A percentile compares a stretch with the other conserved stretches of the same genome.
Conservation (phyloP, 2,329 filamentous ascomycete species). For the Myriosclerotinia scirpicola region DNA sequence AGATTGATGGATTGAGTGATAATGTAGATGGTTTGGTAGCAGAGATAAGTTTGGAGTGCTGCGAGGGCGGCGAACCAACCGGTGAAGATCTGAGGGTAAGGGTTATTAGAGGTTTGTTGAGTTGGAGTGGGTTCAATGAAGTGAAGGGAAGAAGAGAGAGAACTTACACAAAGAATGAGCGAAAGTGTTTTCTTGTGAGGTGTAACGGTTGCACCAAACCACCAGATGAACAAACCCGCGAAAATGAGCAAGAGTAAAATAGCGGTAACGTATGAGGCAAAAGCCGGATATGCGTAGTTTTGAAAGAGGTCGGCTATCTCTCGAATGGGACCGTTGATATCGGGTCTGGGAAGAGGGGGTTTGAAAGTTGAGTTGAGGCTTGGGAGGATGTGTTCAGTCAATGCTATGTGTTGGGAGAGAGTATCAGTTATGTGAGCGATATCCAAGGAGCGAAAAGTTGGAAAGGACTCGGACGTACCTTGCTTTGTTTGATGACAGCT, state of each 20-base stretch:
- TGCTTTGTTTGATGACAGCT: not conserved
- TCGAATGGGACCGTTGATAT: not conserved
- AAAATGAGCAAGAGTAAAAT: not conserved
- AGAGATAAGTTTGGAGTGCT: conserved; percentile 3
- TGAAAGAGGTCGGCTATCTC: not conserved
- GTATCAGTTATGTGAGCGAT: not conserved
- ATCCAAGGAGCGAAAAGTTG: not conserved
- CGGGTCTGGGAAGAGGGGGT: not conserved
- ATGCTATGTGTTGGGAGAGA: not conserved
- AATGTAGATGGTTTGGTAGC: not conserved
- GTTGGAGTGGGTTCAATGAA: not conserved
- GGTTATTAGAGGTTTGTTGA: not conserved
- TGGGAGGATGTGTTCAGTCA: not conserved
- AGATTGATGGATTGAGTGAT: not conserved
- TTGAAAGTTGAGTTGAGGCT: not conserved
- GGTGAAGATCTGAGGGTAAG: not conserved
- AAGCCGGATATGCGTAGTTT: not conserved
- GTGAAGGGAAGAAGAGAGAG: not conserved
- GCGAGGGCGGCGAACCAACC: not conserved
- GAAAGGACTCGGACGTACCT: not conserved
- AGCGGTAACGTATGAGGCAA: not conserved
- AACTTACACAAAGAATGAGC: not conserved
- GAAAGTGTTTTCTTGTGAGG: not conserved
- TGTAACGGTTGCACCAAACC: conserved; percentile 1
- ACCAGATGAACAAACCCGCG: not conserved